These are phyloP conservation scores for Theileria orientalis DNA, from an alignment of 169 alveolate genomes.

Conservation along the genomic window DNA sequence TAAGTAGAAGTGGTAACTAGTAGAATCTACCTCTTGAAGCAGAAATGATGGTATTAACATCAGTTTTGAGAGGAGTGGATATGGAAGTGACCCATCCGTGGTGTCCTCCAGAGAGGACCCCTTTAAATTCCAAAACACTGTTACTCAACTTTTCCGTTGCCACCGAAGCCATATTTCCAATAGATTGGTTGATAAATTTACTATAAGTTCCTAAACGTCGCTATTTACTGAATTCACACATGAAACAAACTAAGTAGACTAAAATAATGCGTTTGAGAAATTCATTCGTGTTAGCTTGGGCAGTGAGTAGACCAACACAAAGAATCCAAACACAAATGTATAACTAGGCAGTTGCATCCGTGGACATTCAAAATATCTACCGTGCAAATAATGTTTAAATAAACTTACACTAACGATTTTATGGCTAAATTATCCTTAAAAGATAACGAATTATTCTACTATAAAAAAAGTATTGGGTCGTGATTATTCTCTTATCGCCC, in stretches of 20 bases:
- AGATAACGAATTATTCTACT: too few species aligned
- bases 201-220: not conserved
- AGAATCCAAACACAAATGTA: slow-evolving; percentile 5
- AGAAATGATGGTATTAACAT: slow-evolving; percentile 86
- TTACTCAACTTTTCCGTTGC: slow-evolving; percentile 62
- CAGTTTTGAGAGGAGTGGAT: slow-evolving; percentile 87
- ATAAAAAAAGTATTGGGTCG: too few species aligned
- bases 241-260: not conserved
- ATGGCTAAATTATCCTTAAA: too few species aligned
- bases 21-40: slow-evolving; percentile 85
- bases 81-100: slow-evolving; percentile 94
- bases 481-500: too few species aligned
- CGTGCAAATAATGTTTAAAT: too few species aligned
- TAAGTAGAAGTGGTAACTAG: too few species aligned
- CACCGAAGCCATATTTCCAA: slow-evolving; percentile 18
- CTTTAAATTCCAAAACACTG: slow-evolving; percentile 75
- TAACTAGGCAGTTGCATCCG: not conserved
- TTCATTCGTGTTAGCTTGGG: not conserved
- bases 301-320: not conserved
- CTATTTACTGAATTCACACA: not conserved
- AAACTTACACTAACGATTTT: too few species aligned
- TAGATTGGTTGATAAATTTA: not conserved
- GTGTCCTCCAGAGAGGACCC: slow-evolving; percentile 90
- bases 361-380: too few species aligned
- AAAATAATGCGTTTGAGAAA: not conserved